Base-by-base conservation (phyloP, 2,329 filamentous ascomycete species). In the Colletotrichum filicis region DNA sequence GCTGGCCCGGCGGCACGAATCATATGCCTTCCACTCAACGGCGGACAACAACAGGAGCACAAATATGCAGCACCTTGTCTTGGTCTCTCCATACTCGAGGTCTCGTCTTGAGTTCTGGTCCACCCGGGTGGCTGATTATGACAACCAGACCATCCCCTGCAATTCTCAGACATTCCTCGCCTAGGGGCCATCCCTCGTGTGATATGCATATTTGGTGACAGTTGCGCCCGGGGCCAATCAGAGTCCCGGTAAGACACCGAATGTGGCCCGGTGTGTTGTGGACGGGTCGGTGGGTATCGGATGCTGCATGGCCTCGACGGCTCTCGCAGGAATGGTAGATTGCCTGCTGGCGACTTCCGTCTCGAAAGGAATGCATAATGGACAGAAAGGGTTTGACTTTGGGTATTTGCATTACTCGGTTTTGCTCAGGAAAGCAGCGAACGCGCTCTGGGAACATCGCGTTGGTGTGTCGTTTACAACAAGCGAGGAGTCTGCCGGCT, bases 11-110 rank as follows among this genome's bases (percentile, higher is more conserved):
- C 64, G 46, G 49, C 60, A 74, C 62, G 66, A 70, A 70, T 67
- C 65, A 61, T 66, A 66, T 49, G 68, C 65, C 59, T 49, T 55
- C 56, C 73, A 64, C 58, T 55, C 58, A 46, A 71, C 55, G 67
- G 62, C 66, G 37, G 59, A 70, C 67, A 75, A 74, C 73, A 75
- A 68, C 69, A 71, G 60, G 46, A 71, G 66, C 64, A 63, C 61
- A 75, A 72, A 74, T 67, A 75, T 74, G 74, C 73, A 75, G 57
- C 68, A 61, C 49, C 55, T 42, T 75, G 74, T 75, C 74, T 75
- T 67, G 68, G 60, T 46, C 64, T 53, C 64, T 56, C 56, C 63
- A 32, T 58, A n/a, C 59, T 32, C 42, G 71, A 65, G 63, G 71
- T 65, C 65, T 70, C 62, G 53, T 63, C 61, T 49, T 58, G 37